A percentile compares a stretch with the other conserved stretches of the same genome.
These are phyloP conservation scores for Nothopassalora personata DNA, from an alignment of 2,329 filamentous ascomycete genomes.

Conservation along the genomic window DNA sequence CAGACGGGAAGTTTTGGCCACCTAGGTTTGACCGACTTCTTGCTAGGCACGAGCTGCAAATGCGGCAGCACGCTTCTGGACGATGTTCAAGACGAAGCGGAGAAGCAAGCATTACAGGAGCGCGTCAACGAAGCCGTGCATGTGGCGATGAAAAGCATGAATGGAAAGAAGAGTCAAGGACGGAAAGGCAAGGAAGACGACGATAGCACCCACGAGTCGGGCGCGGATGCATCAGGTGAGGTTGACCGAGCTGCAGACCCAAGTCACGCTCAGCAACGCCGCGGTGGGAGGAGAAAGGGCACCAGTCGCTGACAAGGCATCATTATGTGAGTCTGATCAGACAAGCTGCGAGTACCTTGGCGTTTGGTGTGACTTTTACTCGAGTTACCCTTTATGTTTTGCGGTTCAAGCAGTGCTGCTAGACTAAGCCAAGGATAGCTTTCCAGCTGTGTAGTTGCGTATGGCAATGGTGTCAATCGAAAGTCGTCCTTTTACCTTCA, in stretches of 20 bases:
- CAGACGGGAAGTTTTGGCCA: slow-evolving; percentile 37
- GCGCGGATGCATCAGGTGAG: not conserved
- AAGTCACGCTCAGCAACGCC: not conserved
- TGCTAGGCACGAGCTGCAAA: slow-evolving; percentile 47
- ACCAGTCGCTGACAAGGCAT: not conserved
- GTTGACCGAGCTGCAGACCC: not conserved
- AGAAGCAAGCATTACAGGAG: slow-evolving; percentile 50
- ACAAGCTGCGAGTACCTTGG: not conserved
- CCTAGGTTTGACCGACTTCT: slow-evolving; percentile 57
- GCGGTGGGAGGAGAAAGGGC: not conserved
- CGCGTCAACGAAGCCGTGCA: slow-evolving; percentile 34
- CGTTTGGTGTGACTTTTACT: not conserved
- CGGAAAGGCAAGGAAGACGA: not conserved
- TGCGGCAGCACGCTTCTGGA: slow-evolving; percentile 49
- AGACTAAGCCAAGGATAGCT: not conserved
- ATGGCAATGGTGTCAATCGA: not conserved
- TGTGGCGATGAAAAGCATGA: slow-evolving; percentile 9
- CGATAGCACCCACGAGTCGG: not conserved
- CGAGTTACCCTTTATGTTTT: not conserved
- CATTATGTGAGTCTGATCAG: not conserved
- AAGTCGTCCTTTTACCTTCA: too few relatives aligned
- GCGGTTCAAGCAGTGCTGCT: not conserved
- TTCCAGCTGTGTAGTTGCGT: not conserved
- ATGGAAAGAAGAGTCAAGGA: slow-evolving; percentile 10
- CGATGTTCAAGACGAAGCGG: slow-evolving; percentile 51